Evolutionary conservation across 2,329 filamentous ascomycete species (phyloP), one percentile per base, ranked within the genome.

Genomic region (Ceratocystis smalleyi): DNA sequence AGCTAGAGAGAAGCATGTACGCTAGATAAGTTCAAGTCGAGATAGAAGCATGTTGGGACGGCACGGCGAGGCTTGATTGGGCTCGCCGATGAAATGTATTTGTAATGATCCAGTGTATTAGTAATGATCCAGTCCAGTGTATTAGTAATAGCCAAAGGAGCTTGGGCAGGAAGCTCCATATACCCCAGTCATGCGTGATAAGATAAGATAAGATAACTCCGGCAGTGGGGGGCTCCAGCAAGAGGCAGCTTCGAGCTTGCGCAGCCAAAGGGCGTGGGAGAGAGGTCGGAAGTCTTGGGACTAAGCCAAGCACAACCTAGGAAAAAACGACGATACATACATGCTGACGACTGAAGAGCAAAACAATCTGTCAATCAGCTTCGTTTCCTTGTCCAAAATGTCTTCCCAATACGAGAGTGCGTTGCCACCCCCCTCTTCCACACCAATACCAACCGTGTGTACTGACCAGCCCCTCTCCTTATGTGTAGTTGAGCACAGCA

Each of bases 361-460:
- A 32, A 32, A 30, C 2, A 12, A 27, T 55, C 35, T 40, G 12
- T 4, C 35, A 55, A n/a, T 19, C 2, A 45, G 15, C 6, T 45
- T 64, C 2, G 43, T 32, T 45, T 10, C 5, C 3, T 15, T 45
- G 43, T 10, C 19, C 70, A 73, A 61, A 68, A 83, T 83, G 81
- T 74, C 80, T 61, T 82, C 77, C 19, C 81, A 80, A 69, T 83
- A 83, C 72, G 81, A 83, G 77, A 75, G 81, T 79, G 71, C 61
- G 67, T 65, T 27, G 54, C 32, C 22, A 68, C 68, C 65, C 64
- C 24, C 43, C 19, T 24, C 45, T 62, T 5, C 62, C 63, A 19
- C 55, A 43, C 54, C 54, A 12, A 40, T 12, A 40, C 35, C 35
- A 3, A 40, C 35, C 10, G 1, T 12, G 12, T 40, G 35, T 40